Percentiles rank a stretch among this genome's conserved stretches.
These are phyloP conservation scores for Tetracladium maxilliforme DNA, from an alignment of 2,329 filamentous ascomycete genomes.

Conservation along the genomic window DNA sequence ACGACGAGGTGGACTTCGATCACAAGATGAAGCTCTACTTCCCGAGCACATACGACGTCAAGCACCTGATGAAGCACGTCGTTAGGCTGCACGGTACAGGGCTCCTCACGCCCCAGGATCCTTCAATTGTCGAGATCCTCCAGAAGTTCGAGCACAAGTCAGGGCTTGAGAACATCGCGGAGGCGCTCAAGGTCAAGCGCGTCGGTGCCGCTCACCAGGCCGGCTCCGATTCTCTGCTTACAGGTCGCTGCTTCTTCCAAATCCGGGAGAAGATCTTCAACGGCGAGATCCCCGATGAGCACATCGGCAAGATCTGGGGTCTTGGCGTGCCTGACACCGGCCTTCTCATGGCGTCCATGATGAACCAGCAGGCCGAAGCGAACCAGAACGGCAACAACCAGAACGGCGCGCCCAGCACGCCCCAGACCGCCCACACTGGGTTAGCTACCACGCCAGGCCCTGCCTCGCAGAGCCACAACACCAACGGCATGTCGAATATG, in stretches of 20 bases:
- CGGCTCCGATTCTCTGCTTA: constrained; percentile 85
- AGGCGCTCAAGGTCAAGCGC: constrained; percentile 81
- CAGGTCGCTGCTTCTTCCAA: constrained; percentile 89
- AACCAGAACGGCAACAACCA: constrained; percentile 36
- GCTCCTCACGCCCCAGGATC: constrained; percentile 48
- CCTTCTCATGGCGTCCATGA: constrained; percentile 15
- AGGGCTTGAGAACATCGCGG: constrained; percentile 83
- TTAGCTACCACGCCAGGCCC: constrained; percentile 26
- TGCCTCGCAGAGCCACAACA: too few species aligned
- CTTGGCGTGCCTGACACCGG: constrained; percentile 56
- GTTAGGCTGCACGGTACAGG: constrained; percentile 52
- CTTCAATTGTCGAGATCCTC: constrained; percentile 56
- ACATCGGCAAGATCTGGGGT: constrained; percentile 86
- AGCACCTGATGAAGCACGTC: constrained; percentile 89
- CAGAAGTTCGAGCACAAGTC: constrained; percentile 81
- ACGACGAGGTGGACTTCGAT: constrained; percentile 82
- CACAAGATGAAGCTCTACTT: constrained; percentile 85
- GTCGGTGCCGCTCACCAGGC: constrained; percentile 82
- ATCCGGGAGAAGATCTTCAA: constrained; percentile 81
- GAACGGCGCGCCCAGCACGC: constrained; percentile 45
- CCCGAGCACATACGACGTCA: constrained; percentile 87
- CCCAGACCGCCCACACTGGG: constrained; percentile 54
- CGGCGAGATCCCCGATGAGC: constrained; percentile 65
- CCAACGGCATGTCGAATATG: constrained; percentile 39
- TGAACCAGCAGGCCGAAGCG: constrained; percentile 19